Evolutionary conservation across 2,329 filamentous ascomycete species (phyloP).

Genomic region (Didymella pomorum): DNA sequence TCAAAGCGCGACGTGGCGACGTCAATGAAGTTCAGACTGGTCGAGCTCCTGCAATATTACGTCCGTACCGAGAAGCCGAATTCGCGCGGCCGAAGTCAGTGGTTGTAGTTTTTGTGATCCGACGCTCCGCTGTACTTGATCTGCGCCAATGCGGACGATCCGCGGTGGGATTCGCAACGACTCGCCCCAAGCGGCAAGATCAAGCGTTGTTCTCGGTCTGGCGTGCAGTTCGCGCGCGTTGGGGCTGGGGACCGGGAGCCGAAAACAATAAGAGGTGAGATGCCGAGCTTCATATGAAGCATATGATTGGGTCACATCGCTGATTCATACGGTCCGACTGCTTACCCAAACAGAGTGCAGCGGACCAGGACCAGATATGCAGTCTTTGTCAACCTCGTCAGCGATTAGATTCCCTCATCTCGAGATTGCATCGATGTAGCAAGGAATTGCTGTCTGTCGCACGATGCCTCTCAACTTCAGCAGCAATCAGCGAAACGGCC

Average conservation of each 20-base stretch:
- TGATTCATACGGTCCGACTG: constrained; percentile 15
- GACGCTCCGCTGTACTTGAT: constrained; percentile 5
- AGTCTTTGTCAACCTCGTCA: neutral
- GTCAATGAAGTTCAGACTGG: neutral
- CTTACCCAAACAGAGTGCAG: constrained; percentile 13
- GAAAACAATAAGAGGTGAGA: constrained; percentile 3
- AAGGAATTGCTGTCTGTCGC: neutral
- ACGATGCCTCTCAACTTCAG: constrained; percentile 22
- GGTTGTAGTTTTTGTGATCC: constrained; percentile 1
- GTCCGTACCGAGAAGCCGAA: neutral
- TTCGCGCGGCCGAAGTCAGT: constrained; percentile 7
- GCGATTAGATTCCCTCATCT: neutral
- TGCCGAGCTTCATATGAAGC: constrained; percentile 2
- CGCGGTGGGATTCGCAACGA: neutral
- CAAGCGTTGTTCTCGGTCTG: neutral
- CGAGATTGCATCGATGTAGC: neutral
- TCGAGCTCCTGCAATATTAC: neutral
- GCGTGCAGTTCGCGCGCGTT: neutral
- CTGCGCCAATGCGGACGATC: constrained; percentile 8
- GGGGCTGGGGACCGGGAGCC: constrained; percentile 3
- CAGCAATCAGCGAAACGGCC: constrained; percentile 13
- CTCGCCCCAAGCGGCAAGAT: neutral
- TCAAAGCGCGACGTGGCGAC: neutral
- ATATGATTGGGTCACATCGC: constrained; percentile 10
- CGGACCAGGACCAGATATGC: neutral